These are phyloP conservation scores for Kwoniella sp. DNA, from an alignment of 768 basidiomycete species.

Conservation along the genomic window DNA sequence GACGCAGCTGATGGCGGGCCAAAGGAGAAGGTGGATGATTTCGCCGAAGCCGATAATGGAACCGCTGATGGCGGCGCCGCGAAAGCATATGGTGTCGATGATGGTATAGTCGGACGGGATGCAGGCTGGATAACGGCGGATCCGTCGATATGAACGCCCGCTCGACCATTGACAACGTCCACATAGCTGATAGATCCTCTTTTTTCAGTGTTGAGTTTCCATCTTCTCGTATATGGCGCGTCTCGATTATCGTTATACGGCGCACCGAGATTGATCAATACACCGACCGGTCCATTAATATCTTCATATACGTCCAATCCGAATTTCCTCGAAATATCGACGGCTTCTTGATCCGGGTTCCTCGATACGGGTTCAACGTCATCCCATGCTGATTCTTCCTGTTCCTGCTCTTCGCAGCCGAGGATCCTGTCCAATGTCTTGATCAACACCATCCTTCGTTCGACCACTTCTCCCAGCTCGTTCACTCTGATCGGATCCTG, in stretches of 20 bases:
- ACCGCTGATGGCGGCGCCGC: slow-evolving; percentile 18
- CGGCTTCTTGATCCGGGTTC: slow-evolving; percentile 37
- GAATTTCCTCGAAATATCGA: slow-evolving; percentile 36
- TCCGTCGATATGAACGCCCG: slow-evolving; percentile 36
- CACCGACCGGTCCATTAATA: slow-evolving; percentile 35
- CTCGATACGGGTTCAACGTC: slow-evolving; percentile 28
- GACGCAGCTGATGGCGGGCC: background rate
- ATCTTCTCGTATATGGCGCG: slow-evolving; percentile 41
- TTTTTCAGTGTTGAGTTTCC: slow-evolving; percentile 52
- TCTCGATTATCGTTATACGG: slow-evolving; percentile 49
- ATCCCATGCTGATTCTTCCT: slow-evolving; percentile 48
- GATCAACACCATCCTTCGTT: slow-evolving; percentile 49
- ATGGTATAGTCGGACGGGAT: slow-evolving; percentile 8
- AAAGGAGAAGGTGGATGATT: slow-evolving; percentile 12
- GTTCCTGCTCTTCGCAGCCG: slow-evolving; percentile 55
- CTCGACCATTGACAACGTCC: slow-evolving; percentile 53
- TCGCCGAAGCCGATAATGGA: background rate
- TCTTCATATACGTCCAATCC: slow-evolving; percentile 39
- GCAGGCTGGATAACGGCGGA: slow-evolving; percentile 1
- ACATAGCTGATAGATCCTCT: slow-evolving; percentile 39
- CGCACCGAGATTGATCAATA: slow-evolving; percentile 40
- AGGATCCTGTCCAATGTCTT: slow-evolving; percentile 52
- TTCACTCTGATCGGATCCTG: slow-evolving; percentile 30
- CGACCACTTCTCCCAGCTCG: slow-evolving; percentile 61
- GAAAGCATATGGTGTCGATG: slow-evolving; percentile 36